Conservation (phyloP, 2,329 filamentous ascomycete genomes). For the Cladosporium sp. region DNA sequence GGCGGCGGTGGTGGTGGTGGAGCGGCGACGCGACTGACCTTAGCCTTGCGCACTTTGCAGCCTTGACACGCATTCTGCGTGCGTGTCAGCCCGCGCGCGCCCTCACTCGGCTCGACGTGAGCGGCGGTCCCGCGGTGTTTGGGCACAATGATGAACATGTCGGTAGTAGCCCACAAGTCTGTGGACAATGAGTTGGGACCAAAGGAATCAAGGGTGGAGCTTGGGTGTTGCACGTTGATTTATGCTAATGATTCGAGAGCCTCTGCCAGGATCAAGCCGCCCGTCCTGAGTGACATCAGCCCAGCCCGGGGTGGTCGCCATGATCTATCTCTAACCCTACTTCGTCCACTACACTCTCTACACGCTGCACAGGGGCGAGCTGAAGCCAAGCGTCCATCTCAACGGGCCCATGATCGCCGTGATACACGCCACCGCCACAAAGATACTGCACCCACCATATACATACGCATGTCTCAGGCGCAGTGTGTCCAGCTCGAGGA, state of each 20-base stretch:
- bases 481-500: conserved; percentile 34
- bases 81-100: neutral
- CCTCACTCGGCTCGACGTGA: neutral
- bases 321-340: neutral
- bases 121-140: neutral
- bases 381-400: conserved; percentile 55
- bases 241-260: neutral
- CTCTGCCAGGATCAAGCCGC: neutral
- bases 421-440: conserved; percentile 52
- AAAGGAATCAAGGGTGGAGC: neutral
- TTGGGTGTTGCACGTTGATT: neutral
- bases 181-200: neutral
- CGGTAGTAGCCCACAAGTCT: neutral
- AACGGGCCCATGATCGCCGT: conserved; percentile 68
- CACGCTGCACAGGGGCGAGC: conserved; percentile 20
- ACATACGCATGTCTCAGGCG: conserved; percentile 55
- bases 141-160: conserved; percentile 1
- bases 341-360: neutral
- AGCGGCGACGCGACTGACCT: neutral
- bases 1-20: neutral
- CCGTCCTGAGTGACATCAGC: neutral
- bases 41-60: conserved; percentile 2
- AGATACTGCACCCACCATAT: conserved; percentile 60
- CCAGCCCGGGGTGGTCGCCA: neutral
- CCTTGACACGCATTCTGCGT: neutral